Percentiles rank a stretch among this genome's conserved stretches.
Evolutionary conservation across 192 early-diverging fungal genomes (phyloP).

Genomic region (Dissophora globulifera): DNA sequence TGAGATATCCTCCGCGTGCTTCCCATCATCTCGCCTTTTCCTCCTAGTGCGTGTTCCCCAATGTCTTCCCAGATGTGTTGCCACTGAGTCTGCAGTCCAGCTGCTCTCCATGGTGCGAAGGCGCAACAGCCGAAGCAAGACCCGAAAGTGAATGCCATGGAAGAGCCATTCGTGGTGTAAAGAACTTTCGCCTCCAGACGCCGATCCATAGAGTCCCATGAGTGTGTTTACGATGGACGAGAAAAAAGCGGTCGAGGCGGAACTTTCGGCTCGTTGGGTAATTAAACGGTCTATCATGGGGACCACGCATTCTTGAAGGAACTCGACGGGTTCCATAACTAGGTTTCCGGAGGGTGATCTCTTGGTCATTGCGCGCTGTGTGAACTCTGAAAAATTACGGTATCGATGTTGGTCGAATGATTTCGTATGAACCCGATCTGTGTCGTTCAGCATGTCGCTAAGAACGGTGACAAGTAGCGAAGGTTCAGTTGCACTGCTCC

Average conservation of each 20-base stretch:
- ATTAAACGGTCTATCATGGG: conserved; percentile 29
- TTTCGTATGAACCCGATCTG: too few species aligned
- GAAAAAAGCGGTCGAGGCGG: conserved; percentile 9
- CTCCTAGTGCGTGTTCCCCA: neutral
- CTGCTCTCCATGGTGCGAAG: conserved; percentile 4
- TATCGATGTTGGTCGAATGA: neutral
- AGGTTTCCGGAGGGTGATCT: neutral
- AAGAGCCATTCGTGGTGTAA: neutral
- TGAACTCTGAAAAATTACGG: conserved; percentile 24
- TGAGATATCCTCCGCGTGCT: conserved; percentile 10
- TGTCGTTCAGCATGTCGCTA: conserved; percentile 1
- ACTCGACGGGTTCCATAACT: conserved; percentile 12
- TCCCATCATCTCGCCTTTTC: neutral
- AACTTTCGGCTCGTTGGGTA: too few species aligned
- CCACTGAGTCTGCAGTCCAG: neutral
- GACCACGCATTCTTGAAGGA: conserved; percentile 16
- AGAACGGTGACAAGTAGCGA: conserved; percentile 22
- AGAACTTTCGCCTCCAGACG: neutral
- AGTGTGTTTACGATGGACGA: conserved; percentile 1
- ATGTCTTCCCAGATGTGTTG: neutral
- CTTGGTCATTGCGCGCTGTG: neutral
- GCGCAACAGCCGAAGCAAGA: conserved; percentile 10
- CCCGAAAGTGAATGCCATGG: conserved; percentile 9
- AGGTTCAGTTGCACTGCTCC: neutral
- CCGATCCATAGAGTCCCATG: conserved; percentile 13